Percentiles rank a stretch among this genome's conserved stretches.
Evolutionary conservation across 1,139 yeast species (phyloP).

Genomic region (Candida neerlandica): DNA sequence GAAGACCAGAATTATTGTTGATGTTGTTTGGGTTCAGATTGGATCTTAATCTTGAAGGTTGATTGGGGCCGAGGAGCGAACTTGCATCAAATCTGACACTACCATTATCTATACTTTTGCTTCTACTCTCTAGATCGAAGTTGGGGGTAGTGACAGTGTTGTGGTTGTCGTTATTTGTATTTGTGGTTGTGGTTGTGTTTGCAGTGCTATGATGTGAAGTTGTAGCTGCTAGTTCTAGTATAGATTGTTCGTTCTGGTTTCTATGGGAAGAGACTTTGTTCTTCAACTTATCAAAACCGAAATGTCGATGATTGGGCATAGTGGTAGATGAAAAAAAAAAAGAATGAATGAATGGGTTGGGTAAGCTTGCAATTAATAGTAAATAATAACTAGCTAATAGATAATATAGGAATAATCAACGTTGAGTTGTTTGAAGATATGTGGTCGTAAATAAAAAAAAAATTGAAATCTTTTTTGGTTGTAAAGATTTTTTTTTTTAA

Average conservation of each 20-base stretch:
- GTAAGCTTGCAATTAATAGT: not conserved
- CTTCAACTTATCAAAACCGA: conserved; percentile 24
- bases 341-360: not conserved
- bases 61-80: not conserved
- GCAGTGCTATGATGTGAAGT: conserved; percentile 4
- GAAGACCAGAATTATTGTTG: conserved; percentile 15
- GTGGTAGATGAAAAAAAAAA: not conserved
- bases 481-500: not conserved
- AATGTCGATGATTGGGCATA: conserved; percentile 8
- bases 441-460: no score
- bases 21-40: conserved; percentile 1
- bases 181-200: not conserved
- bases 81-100: conserved; percentile 1
- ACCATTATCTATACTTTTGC: conserved; percentile 7
- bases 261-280: conserved; percentile 21
- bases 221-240: conserved; percentile 17
- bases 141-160: not conserved
- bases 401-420: not conserved
- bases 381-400: not conserved
- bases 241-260: conserved; percentile 19
- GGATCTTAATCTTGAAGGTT: conserved; percentile 2
- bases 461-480: no score
- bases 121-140: not conserved
- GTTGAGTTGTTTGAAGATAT: not conserved
- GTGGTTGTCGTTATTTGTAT: not conserved